These are phyloP conservation scores for Colletotrichum horii DNA, from an alignment of 2,329 filamentous ascomycete species.

Conservation along the genomic window DNA sequence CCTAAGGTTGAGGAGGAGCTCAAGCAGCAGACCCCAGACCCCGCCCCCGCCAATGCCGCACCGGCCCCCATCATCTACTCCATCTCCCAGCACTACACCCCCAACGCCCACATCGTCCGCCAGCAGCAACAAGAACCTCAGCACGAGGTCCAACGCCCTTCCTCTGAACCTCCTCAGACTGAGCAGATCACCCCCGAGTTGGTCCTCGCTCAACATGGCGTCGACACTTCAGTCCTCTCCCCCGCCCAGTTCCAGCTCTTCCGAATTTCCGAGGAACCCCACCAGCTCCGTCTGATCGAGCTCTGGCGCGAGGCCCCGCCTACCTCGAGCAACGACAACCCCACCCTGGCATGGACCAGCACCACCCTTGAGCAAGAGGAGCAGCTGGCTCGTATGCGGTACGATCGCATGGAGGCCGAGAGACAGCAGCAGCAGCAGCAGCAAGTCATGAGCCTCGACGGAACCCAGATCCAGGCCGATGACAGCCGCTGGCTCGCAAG, in stretches of 20 bases:
- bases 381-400: conserved; percentile 64
- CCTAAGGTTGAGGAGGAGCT: conserved; percentile 34
- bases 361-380: conserved; percentile 64
- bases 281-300: conserved; percentile 78
- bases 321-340: conserved; percentile 58
- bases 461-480: conserved; percentile 54
- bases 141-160: conserved; percentile 46
- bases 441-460: conserved; percentile 58
- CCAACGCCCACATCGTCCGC: conserved; percentile 70
- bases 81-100: conserved; percentile 83
- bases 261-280: conserved; percentile 72
- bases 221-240: conserved; percentile 73
- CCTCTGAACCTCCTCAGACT: conserved; percentile 55
- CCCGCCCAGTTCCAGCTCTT: conserved; percentile 81
- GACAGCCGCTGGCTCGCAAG: conserved; percentile 57
- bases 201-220: conserved; percentile 68
- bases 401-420: conserved; percentile 47
- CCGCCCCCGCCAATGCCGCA: conserved; percentile 29
- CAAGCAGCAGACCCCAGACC: conserved; percentile 29
- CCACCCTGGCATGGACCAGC: conserved; percentile 56
- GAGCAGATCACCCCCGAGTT: conserved; percentile 58
- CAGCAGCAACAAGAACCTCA: conserved; percentile 37
- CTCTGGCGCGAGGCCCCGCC: conserved; percentile 86
- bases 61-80: conserved; percentile 68
- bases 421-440: conserved; percentile 43